Evolutionary conservation across 805 yeast species (phyloP).

Genomic region (Metschnikowia dekortorum): DNA sequence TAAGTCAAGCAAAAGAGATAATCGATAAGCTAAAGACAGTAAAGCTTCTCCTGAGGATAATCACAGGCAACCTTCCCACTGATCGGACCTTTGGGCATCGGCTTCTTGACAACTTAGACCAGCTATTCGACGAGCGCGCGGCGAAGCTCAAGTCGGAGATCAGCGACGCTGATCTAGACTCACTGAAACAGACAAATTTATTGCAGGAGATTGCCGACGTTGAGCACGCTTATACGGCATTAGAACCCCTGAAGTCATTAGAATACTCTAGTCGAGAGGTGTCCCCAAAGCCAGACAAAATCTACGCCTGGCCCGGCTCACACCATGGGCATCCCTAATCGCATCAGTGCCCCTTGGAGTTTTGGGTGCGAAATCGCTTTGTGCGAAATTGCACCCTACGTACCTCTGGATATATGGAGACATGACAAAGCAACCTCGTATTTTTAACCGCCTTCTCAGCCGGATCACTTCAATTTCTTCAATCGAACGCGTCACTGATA

Average conservation of each 20-base stretch:
- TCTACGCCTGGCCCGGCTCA: constrained; percentile 63
- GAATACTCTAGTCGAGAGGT: constrained; percentile 21
- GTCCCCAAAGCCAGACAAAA: constrained; percentile 35
- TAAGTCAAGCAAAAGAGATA: constrained; percentile 23
- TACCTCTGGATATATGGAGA: background rate
- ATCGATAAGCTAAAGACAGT: constrained; percentile 38
- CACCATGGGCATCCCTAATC: constrained; percentile 58
- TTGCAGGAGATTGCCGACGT: constrained; percentile 10
- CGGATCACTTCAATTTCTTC: constrained; percentile 1
- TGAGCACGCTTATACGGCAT: constrained; percentile 12
- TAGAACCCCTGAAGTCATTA: constrained; percentile 14
- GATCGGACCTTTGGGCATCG: constrained; percentile 49
- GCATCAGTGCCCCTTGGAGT: background rate
- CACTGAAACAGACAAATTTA: constrained; percentile 18
- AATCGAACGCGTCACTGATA: constrained; percentile 2
- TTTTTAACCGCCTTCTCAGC: background rate
- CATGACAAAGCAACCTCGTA: background rate
- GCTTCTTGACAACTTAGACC: constrained; percentile 33
- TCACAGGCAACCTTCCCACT: constrained; percentile 45
- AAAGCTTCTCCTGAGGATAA: constrained; percentile 38
- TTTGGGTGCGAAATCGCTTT: constrained; percentile 2
- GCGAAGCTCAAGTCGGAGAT: constrained; percentile 18
- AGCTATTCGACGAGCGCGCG: constrained; percentile 27
- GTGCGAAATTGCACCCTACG: background rate
- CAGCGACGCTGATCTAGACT: constrained; percentile 7